Evolutionary conservation across 176 grass and related monocot genomes (phyloP).

Genomic region (Bothriochloa decipiens): DNA sequence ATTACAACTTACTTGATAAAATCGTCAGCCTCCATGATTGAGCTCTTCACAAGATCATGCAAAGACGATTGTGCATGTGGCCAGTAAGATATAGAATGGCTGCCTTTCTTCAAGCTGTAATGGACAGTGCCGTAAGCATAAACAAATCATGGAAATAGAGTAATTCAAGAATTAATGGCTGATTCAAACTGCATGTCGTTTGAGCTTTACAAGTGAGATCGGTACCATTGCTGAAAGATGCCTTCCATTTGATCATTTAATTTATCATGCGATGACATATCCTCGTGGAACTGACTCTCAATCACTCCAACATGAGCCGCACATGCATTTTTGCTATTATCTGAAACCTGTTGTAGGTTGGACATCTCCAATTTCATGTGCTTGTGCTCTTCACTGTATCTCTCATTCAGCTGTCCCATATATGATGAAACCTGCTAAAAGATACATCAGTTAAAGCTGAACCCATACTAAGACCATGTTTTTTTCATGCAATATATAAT

Average conservation of each 20-base stretch:
- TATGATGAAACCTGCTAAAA: conserved; percentile 66
- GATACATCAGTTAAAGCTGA: conserved; percentile 1
- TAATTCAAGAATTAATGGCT: conserved; percentile 27
- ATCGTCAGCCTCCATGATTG: conserved; percentile 49
- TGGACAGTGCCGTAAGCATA: conserved; percentile 36
- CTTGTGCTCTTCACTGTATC: conserved; percentile 52
- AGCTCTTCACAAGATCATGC: conserved; percentile 52
- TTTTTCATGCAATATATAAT: conserved; percentile 31
- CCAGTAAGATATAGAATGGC: conserved; percentile 60
- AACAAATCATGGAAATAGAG: conserved; percentile 28
- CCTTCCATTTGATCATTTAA: conserved; percentile 49
- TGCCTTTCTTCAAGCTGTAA: conserved; percentile 60
- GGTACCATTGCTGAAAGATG: conserved; percentile 61
- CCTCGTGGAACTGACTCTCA: conserved; percentile 50
- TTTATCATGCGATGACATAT: conserved; percentile 43
- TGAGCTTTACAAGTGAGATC: conserved; percentile 31
- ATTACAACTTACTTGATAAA: conserved; percentile 59
- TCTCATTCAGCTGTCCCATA: conserved; percentile 55
- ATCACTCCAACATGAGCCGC: conserved; percentile 43
- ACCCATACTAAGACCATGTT: not conserved
- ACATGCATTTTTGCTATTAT: conserved; percentile 49
- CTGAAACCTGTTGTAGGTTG: conserved; percentile 54
- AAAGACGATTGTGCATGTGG: conserved; percentile 58
- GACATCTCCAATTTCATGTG: conserved; percentile 51
- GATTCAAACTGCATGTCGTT: conserved; percentile 39